Evolutionary conservation across 176 grass and related monocot genomes (phyloP), one percentile per base, ranked within the genome.

Genomic region (Poa annua): DNA sequence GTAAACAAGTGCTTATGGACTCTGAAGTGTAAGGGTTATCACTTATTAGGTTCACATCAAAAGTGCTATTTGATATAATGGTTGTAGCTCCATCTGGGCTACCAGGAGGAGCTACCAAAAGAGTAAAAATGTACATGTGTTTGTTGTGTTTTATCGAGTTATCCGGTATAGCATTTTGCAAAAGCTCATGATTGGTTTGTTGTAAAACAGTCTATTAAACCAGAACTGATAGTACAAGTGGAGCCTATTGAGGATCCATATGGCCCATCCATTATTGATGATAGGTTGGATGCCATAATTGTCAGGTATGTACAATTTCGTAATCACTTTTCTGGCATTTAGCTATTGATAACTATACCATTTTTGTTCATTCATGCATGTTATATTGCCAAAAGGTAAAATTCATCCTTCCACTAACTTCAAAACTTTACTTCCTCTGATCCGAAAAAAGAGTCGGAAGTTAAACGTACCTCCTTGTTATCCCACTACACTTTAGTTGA

Each of bases 221-320:
- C 88, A 71, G 82, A 79, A 86, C 71, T 90, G 74, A n/a, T 66
- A 66, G 79, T 90, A 62, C 85, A 90, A 88, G 88, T 93, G 82
- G 91, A 93, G 44, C 82, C 91, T 66, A 93, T 93, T 85, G 82
- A 70, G 69, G 91, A 90, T 86, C 75, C 91, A 53, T 93, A 93
- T 86, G 88, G 88, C 35, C 88, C 88, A 86, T 90, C 91, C 50
- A 86, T 90, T 63, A 77, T 85, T 76, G 88, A 93, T 64, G 88
- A 88, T 60, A 88, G 83, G 75, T 66, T 93, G 82, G 85, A 93
- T 80, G 88, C 91, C 34, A 86, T 93, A 83, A 83, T 83, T 77
- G 85, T 93, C 82, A 93, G 91, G 91, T 93, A 90, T 78, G 51
- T 44, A 66, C 34, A 73, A 59, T 50, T 64, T 38, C 3, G 29